These are phyloP conservation scores for Dichomitus squalens DNA, from an alignment of 1,284 basidiomycete genomes.

Conservation along the genomic window DNA sequence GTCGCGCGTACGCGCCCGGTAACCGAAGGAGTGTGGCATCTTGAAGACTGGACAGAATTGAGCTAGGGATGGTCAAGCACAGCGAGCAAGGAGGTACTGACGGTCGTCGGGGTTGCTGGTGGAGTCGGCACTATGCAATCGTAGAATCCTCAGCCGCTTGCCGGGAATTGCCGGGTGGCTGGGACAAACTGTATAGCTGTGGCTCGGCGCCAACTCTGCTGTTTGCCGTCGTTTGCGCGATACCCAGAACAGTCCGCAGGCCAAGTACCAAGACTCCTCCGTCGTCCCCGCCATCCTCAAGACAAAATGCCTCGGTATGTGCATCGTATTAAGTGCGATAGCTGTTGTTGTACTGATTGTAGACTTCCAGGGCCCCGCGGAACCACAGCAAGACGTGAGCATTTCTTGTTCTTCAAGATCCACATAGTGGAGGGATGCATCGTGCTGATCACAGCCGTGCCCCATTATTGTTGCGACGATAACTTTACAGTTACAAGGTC, in stretches of 20 bases:
- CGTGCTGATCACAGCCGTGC: slow-evolving; percentile 65
- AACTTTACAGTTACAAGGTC: slow-evolving; percentile 88
- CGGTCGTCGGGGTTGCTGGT: slow-evolving; percentile 46
- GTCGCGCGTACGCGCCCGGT: slow-evolving; percentile 99
- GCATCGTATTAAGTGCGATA: slow-evolving; percentile 19
- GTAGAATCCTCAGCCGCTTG: slow-evolving; percentile 5
- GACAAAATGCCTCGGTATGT: slow-evolving; percentile 83
- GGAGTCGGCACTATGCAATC: slow-evolving; percentile 29
- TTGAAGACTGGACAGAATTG: slow-evolving; percentile 52
- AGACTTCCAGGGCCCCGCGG: slow-evolving; percentile 72
- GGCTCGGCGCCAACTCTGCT: slow-evolving; percentile 33
- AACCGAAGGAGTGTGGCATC: slow-evolving; percentile 99
- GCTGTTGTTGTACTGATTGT: slow-evolving; percentile 39
- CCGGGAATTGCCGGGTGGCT: slow-evolving; percentile 38
- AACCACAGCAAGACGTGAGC: slow-evolving; percentile 91
- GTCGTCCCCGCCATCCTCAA: slow-evolving; percentile 51
- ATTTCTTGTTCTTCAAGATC: slow-evolving; percentile 58
- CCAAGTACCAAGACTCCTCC: slow-evolving; percentile 29
- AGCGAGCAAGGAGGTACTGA: slow-evolving; percentile 31
- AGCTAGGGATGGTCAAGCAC: slow-evolving; percentile 26
- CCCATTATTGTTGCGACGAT: slow-evolving; percentile 51
- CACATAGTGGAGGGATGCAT: slow-evolving; percentile 68
- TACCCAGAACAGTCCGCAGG: slow-evolving; percentile 28
- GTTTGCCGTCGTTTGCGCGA: slow-evolving; percentile 28
- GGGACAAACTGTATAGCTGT: slow-evolving; percentile 47